phyloP scores from a whole-genome alignment of 2,329 filamentous ascomycete species.

The Cladophialophora immunda region DNA sequence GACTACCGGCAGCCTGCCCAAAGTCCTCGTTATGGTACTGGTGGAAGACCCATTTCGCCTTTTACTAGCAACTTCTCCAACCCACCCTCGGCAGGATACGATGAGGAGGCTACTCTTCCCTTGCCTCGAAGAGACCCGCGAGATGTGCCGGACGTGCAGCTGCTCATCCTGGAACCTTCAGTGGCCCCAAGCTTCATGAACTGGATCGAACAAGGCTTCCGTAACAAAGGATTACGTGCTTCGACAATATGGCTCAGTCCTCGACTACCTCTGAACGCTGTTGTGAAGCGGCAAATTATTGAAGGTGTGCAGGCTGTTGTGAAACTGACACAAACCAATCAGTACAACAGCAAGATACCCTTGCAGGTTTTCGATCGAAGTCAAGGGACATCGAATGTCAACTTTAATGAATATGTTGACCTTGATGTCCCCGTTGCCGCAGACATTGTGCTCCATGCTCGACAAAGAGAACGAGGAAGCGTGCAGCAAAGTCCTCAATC shows the following conservation, averaged over 20 bases:
- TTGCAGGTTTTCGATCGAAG: constrained; percentile 87
- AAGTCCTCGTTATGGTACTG: constrained; percentile 53
- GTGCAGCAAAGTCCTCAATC: constrained; percentile 43
- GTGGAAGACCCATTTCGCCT: constrained; percentile 71
- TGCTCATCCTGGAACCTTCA: constrained; percentile 74
- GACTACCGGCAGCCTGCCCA: constrained; percentile 63
- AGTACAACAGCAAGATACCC: constrained; percentile 76
- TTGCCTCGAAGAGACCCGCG: constrained; percentile 76
- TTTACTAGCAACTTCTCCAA: constrained; percentile 70
- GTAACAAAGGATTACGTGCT: constrained; percentile 73
- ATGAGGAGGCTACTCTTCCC: constrained; percentile 71
- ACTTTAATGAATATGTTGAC: constrained; percentile 87
- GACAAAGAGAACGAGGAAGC: constrained; percentile 54
- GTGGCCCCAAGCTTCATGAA: constrained; percentile 73
- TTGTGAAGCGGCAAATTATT: constrained; percentile 84
- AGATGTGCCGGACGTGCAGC: constrained; percentile 87
- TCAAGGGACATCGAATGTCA: constrained; percentile 75
- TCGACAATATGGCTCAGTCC: constrained; percentile 83
- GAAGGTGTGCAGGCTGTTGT: constrained; percentile 89
- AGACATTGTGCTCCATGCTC: constrained; percentile 79
- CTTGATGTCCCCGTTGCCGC: constrained; percentile 80
- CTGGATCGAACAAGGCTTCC: constrained; percentile 82
- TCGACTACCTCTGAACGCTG: constrained; percentile 76
- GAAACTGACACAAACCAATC: constrained; percentile 74
- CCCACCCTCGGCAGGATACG: constrained; percentile 69